These are phyloP conservation scores for Knoxia roxburghii DNA, from an alignment of 257 asterid species.

Conservation along the genomic window DNA sequence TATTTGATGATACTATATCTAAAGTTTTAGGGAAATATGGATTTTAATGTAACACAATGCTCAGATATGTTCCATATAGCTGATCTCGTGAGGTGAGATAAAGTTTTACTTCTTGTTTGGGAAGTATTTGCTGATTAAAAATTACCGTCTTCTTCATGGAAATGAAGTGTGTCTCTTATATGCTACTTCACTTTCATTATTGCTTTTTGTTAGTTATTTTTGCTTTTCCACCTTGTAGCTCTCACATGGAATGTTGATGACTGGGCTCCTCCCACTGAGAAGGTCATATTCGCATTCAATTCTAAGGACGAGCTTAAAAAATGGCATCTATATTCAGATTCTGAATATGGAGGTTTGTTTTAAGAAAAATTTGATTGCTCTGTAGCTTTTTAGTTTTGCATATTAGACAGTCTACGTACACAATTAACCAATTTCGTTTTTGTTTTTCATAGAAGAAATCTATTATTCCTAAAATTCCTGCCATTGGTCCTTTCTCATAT, in stretches of 20 bases:
- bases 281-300: slow-evolving; percentile 55
- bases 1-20: too few species aligned
- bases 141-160: too few species aligned
- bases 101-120: too few species aligned
- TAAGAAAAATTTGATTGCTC: background rate
- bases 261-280: slow-evolving; percentile 80
- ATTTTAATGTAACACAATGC: too few species aligned
- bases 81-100: too few species aligned
- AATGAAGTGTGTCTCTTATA: too few species aligned
- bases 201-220: background rate
- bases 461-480: background rate
- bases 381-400: background rate
- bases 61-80: too few species aligned
- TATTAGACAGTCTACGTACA: background rate
- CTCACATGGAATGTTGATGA: slow-evolving; percentile 82
- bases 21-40: too few species aligned
- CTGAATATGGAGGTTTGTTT: slow-evolving; percentile 82
- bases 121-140: too few species aligned
- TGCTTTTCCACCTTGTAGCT: slow-evolving; percentile 40
- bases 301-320: slow-evolving; percentile 77
- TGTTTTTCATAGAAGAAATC: background rate
- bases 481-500: background rate
- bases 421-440: too few species aligned
- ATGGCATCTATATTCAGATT: slow-evolving; percentile 95
- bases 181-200: background rate